phyloP scores from a whole-genome alignment of 208 protist genomes.

The Leishmania turanica region DNA sequence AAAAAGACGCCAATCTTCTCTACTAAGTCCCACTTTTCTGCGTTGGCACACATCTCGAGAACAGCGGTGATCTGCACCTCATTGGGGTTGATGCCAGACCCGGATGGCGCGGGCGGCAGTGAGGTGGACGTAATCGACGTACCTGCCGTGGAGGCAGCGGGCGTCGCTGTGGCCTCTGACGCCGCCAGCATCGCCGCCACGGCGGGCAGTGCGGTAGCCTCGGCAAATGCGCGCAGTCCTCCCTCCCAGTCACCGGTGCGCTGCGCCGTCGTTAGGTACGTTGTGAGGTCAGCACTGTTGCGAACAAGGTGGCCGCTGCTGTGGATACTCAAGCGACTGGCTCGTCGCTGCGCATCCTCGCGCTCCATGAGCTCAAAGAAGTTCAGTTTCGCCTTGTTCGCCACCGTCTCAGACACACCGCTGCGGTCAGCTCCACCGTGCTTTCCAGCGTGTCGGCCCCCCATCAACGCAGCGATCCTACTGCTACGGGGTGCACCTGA shows the following conservation, averaged over 20 bases:
- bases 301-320: constrained; percentile 37
- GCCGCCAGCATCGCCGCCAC: constrained; percentile 1
- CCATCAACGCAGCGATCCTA: constrained; percentile 3
- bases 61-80: constrained; percentile 51
- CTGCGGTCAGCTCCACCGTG: not conserved
- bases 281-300: constrained; percentile 75
- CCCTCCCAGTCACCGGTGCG: constrained; percentile 77
- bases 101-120: constrained; percentile 1
- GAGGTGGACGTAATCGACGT: not conserved
- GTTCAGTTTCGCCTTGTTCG: constrained; percentile 25
- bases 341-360: constrained; percentile 50
- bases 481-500: not conserved
- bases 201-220: constrained; percentile 33
- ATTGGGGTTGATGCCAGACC: constrained; percentile 40
- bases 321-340: constrained; percentile 48
- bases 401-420: not conserved
- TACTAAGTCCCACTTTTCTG: constrained; percentile 54
- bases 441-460: not conserved
- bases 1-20: constrained; percentile 50
- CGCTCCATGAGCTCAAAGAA: constrained; percentile 72
- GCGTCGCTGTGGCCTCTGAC: not conserved
- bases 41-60: constrained; percentile 56
- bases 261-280: constrained; percentile 54
- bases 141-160: not conserved
- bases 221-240: constrained; percentile 56